These are phyloP conservation scores for Akebia trifoliata DNA, from an alignment of 164 flowering plant species.

Conservation along the genomic window DNA sequence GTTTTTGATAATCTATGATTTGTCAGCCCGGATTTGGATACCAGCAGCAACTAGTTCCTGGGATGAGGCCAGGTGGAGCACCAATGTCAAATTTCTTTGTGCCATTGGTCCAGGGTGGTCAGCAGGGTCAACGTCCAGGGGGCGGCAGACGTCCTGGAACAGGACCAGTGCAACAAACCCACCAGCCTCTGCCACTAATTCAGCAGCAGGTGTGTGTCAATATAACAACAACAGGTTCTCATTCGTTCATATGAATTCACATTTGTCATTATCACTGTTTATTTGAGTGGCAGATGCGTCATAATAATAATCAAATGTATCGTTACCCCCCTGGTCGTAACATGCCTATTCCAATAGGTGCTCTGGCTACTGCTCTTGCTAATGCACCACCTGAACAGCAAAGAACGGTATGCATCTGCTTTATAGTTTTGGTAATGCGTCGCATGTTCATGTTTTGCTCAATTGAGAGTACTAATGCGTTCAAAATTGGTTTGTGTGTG, in stretches of 20 bases:
- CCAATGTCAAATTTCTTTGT: constrained; percentile 66
- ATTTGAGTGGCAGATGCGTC: constrained; percentile 48
- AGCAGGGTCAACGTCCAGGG: constrained; percentile 68
- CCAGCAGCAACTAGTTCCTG: constrained; percentile 82
- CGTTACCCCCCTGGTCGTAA: constrained; percentile 79
- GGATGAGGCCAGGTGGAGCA: constrained; percentile 77
- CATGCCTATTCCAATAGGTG: constrained; percentile 47
- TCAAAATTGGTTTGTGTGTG: neutral
- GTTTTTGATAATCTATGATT: neutral
- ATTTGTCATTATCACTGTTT: neutral
- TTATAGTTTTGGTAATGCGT: too few relatives aligned
- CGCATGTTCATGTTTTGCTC: too few relatives aligned
- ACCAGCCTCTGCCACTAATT: constrained; percentile 64
- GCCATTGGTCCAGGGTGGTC: constrained; percentile 70
- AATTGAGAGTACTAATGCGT: too few relatives aligned
- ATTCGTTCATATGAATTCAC: neutral
- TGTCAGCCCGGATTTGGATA: constrained; percentile 72
- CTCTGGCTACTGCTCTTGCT: constrained; percentile 74
- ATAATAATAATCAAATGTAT: too few relatives aligned
- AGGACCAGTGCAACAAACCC: constrained; percentile 55
- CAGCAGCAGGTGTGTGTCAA: constrained; percentile 57
- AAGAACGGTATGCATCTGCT: constrained; percentile 51
- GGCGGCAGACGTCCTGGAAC: constrained; percentile 66
- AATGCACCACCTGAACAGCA: constrained; percentile 76
- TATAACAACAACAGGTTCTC: neutral